A percentile compares a stretch with the other conserved stretches of the same genome.
These are phyloP conservation scores for Trichoderma asperelloides DNA, from an alignment of 495 filamentous ascomycete species.

Conservation along the genomic window DNA sequence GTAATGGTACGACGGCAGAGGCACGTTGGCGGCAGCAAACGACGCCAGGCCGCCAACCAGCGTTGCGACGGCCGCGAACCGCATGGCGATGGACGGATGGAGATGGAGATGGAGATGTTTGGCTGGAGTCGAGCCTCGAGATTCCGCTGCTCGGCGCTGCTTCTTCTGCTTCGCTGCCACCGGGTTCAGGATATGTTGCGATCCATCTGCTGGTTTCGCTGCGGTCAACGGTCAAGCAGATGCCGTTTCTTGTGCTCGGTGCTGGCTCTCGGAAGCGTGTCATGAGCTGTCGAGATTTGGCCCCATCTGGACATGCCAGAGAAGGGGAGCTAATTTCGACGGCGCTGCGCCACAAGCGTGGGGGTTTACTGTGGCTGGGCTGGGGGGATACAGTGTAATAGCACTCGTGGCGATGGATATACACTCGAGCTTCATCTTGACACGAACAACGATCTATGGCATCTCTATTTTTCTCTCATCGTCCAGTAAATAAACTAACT, in stretches of 20 bases:
- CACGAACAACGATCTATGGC: too few species aligned
- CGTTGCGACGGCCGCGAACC: background rate
- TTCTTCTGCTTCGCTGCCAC: background rate
- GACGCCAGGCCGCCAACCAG: constrained; percentile 5
- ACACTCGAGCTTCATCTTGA: too few species aligned
- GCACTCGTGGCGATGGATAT: too few species aligned
- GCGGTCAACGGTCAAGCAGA: background rate
- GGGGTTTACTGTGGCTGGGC: too few species aligned
- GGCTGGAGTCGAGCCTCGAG: background rate
- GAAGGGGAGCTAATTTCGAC: too few species aligned
- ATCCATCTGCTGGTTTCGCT: background rate
- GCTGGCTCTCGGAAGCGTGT: background rate
- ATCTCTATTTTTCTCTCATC: background rate
- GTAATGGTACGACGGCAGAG: constrained; percentile 40
- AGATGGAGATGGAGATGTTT: background rate
- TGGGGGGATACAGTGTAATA: too few species aligned
- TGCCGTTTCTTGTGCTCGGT: background rate
- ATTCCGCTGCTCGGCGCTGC: background rate
- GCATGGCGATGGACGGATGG: background rate
- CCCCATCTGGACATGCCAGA: too few species aligned
- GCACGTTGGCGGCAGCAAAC: background rate
- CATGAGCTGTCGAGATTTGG: background rate
- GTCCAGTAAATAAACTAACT: too few species aligned
- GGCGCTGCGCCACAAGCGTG: too few species aligned
- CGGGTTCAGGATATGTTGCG: background rate